Evolutionary conservation across 176 grass and related monocot species (phyloP).

Genomic region (Cenchrus purpureus): DNA sequence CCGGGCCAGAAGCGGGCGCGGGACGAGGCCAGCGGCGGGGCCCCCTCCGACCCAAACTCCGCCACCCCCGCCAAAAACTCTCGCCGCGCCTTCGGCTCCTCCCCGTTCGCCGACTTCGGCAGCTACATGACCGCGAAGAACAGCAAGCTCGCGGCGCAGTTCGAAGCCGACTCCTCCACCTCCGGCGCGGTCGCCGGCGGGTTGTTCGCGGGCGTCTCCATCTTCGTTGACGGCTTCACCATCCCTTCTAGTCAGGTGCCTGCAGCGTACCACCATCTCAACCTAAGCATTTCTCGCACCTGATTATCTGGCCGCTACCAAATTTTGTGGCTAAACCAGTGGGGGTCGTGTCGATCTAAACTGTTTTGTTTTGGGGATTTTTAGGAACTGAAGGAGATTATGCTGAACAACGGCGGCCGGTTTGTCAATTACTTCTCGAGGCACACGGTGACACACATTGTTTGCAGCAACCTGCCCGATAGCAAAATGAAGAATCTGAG

Average conservation of each 20-base stretch:
- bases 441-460: conserved; percentile 79
- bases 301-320: too few relatives aligned
- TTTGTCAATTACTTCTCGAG: conserved; percentile 95
- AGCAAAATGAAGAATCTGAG: conserved; percentile 89
- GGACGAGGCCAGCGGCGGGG: not conserved
- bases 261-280: not conserved
- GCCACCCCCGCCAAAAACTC: conserved; percentile 37
- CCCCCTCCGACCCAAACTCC: conserved; percentile 19
- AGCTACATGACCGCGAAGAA: conserved; percentile 75
- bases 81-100: conserved; percentile 49
- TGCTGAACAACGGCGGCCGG: conserved; percentile 87
- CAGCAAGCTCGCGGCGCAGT: conserved; percentile 66
- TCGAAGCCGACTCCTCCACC: conserved; percentile 48
- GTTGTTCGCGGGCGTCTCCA: conserved; percentile 64
- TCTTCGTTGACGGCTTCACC: conserved; percentile 74
- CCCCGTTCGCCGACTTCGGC: conserved; percentile 69
- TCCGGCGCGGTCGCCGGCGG: conserved; percentile 24
- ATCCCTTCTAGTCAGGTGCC: conserved; percentile 65
- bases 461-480: conserved; percentile 75
- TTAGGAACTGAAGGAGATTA: conserved; percentile 87
- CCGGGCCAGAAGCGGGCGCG: conserved; percentile 42
- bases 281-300: too few relatives aligned
- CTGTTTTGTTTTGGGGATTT: not conserved
- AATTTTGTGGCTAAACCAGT: not conserved
- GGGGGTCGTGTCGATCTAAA: not conserved